Evolutionary conservation across 2,329 filamentous ascomycete genomes (phyloP).

Genomic region (Tolypocladium tropicale): DNA sequence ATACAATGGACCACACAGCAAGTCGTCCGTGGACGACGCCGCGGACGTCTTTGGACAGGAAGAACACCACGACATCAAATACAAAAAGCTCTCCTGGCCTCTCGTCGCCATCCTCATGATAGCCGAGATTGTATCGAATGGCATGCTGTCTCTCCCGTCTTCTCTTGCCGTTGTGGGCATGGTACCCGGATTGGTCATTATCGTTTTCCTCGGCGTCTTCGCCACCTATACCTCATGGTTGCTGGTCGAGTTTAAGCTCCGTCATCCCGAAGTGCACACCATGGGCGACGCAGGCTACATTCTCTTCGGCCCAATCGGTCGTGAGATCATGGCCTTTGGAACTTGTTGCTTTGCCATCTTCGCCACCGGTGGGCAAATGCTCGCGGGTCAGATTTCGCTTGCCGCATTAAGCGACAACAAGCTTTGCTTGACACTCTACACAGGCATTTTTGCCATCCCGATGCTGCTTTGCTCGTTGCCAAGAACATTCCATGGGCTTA

Average conservation of each 20-base stretch:
- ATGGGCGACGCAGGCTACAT: conserved; percentile 46
- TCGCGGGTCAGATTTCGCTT: conserved; percentile 40
- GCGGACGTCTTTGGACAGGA: conserved; percentile 18
- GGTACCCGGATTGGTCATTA: conserved; percentile 39
- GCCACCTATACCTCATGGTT: conserved; percentile 39
- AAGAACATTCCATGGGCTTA: conserved; percentile 37
- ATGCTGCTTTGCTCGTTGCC: conserved; percentile 36
- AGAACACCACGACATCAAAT: conserved; percentile 29
- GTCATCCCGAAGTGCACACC: conserved; percentile 43
- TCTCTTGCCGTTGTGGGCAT: conserved; percentile 40
- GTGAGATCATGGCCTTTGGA: conserved; percentile 36
- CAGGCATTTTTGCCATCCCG: conserved; percentile 37
- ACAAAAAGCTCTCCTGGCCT: conserved; percentile 42
- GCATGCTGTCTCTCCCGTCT: conserved; percentile 42
- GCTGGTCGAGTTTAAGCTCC: conserved; percentile 41
- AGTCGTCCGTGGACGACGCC: not conserved
- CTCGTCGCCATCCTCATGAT: conserved; percentile 44
- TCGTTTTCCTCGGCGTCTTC: conserved; percentile 38
- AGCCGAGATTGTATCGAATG: conserved; percentile 43
- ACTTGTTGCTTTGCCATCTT: conserved; percentile 43
- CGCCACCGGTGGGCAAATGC: conserved; percentile 37
- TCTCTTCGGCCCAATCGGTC: conserved; percentile 40
- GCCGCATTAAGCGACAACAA: conserved; percentile 31
- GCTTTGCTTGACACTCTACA: conserved; percentile 38
- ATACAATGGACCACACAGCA: not conserved